Evolutionary conservation across 106 monocot species (phyloP).

Genomic region (Dendrobium nobile): DNA sequence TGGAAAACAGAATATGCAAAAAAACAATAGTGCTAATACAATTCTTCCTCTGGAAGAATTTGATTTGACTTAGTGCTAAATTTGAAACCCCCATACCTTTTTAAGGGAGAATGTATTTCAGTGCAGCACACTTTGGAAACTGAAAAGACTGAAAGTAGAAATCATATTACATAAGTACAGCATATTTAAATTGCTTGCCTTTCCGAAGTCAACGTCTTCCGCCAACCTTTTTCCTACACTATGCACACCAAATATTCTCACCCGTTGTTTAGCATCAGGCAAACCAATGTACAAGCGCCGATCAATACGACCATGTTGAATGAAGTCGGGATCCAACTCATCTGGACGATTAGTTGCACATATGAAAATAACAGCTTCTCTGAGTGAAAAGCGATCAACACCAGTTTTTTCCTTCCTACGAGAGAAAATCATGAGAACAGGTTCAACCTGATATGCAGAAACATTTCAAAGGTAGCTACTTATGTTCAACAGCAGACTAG

Average conservation of each 20-base stretch:
- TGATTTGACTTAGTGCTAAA: background rate
- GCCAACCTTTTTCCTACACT: conserved; percentile 62
- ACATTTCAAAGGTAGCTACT: background rate
- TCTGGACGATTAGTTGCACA: conserved; percentile 91
- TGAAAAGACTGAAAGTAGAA: background rate
- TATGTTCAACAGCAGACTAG: background rate
- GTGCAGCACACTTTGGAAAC: background rate
- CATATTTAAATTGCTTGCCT: conserved; percentile 24
- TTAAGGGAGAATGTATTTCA: background rate
- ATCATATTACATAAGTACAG: background rate
- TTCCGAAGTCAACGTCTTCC: conserved; percentile 69
- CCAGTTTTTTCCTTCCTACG: conserved; percentile 81
- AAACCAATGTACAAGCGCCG: conserved; percentile 69
- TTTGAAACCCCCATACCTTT: background rate
- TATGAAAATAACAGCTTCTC: conserved; percentile 83
- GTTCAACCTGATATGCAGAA: background rate
- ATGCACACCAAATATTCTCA: conserved; percentile 70
- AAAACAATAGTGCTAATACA: background rate
- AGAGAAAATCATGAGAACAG: background rate
- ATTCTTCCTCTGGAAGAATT: background rate
- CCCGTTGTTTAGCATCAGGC: conserved; percentile 73
- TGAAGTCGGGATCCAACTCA: conserved; percentile 77
- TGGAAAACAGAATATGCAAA: too few species aligned
- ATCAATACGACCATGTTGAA: conserved; percentile 73
- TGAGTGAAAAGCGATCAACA: conserved; percentile 72